phyloP scores from a whole-genome alignment of 495 filamentous ascomycete genomes.

The Neohortaea acidophila region DNA sequence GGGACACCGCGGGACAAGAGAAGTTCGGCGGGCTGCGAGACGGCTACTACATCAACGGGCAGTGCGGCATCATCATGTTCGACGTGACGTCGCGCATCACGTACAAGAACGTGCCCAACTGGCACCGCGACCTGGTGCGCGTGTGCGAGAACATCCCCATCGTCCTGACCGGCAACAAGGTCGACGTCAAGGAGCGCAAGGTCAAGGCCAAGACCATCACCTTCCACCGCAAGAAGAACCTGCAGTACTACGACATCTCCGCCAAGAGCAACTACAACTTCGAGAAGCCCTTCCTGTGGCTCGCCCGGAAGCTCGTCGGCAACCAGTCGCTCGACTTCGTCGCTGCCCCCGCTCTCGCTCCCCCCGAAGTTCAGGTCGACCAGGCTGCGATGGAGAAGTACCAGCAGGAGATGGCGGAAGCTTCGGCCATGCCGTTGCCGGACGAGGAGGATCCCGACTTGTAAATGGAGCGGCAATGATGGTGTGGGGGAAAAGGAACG shows the following conservation, averaged over 20 bases:
- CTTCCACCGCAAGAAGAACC: slow-evolving; percentile 99
- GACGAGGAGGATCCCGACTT: slow-evolving; percentile 84
- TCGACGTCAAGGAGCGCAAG: slow-evolving; percentile 99
- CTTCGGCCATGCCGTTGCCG: slow-evolving; percentile 71
- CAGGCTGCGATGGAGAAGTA: slow-evolving; percentile 64
- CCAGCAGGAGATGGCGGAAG: slow-evolving; percentile 74
- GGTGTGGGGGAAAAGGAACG: too few species aligned
- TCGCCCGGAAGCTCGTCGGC: slow-evolving; percentile 94
- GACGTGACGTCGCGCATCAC: slow-evolving; percentile 99
- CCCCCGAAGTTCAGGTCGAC: slow-evolving; percentile 81
- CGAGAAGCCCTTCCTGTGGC: slow-evolving; percentile 99
- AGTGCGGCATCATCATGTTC: slow-evolving; percentile 99
- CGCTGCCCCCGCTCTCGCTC: slow-evolving; percentile 83
- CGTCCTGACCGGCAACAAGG: slow-evolving; percentile 97
- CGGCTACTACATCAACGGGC: slow-evolving; percentile 99
- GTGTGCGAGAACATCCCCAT: slow-evolving; percentile 99
- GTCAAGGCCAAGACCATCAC: slow-evolving; percentile 99
- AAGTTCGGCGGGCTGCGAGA: slow-evolving; percentile 99
- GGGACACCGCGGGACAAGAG: slow-evolving; percentile 99
- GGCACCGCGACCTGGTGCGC: slow-evolving; percentile 98
- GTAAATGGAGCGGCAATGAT: slow-evolving; percentile 33
- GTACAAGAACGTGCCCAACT: slow-evolving; percentile 99
- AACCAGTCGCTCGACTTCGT: slow-evolving; percentile 92
- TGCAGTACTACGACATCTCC: slow-evolving; percentile 99
- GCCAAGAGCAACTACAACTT: slow-evolving; percentile 99